Conservation (phyloP, 2,329 filamentous ascomycete species). For the Cadophora malorum region DNA sequence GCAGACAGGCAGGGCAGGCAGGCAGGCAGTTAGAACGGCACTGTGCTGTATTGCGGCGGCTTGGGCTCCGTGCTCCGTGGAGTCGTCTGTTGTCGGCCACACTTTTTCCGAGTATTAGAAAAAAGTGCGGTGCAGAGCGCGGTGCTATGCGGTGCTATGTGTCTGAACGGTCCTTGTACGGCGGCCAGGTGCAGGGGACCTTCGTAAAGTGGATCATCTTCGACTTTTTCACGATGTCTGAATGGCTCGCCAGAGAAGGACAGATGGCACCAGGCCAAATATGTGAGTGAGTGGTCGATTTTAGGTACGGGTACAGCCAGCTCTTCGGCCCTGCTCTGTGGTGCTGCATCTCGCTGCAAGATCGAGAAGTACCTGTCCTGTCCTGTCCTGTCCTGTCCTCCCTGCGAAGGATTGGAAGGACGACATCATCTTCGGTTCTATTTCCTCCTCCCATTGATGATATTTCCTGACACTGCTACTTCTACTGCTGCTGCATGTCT, state of each 20-base stretch:
- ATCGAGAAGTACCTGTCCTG: neutral
- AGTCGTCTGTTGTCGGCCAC: conserved; percentile 13
- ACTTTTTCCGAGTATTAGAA: conserved; percentile 10
- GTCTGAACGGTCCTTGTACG: neutral
- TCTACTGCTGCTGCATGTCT: neutral
- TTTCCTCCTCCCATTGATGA: neutral
- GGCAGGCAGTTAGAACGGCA: conserved; percentile 7
- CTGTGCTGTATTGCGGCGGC: conserved; percentile 14
- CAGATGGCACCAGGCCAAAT: neutral
- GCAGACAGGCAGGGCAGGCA: neutral
- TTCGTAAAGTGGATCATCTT: neutral
- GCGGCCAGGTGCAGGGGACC: conserved; percentile 3
- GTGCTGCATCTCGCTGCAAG: conserved; percentile 1
- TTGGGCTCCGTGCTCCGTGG: conserved; percentile 33
- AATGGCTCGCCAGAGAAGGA: conserved; percentile 3
- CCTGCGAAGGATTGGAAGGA: conserved; percentile 4
- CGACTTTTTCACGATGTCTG: neutral
- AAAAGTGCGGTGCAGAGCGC: neutral
- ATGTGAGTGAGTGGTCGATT: conserved; percentile 5
- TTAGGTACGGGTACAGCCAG: conserved; percentile 12
- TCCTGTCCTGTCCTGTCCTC: no score
- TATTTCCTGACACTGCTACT: neutral
- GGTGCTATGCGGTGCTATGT: neutral
- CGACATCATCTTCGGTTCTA: neutral
- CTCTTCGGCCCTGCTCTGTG: conserved; percentile 6